Percentiles rank a stretch among this genome's conserved stretches.
These are phyloP conservation scores for Barbarea vulgaris DNA, from an alignment of 345 rosid species.

Conservation along the genomic window DNA sequence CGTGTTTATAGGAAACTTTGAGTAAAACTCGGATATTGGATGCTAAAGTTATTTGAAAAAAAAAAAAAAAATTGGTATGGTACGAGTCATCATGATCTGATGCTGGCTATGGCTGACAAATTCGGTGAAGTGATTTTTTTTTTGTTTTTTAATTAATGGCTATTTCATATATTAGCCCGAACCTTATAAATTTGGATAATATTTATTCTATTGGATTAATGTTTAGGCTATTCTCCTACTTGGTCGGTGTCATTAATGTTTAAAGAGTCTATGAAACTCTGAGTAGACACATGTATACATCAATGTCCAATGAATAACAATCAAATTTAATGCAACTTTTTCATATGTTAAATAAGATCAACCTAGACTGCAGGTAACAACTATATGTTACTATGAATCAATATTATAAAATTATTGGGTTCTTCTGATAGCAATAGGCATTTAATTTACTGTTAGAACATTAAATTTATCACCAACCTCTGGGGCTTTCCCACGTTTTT, in stretches of 20 bases:
- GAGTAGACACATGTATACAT: neutral
- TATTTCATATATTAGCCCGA: neutral
- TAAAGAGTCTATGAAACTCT: neutral
- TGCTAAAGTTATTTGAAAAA: neutral
- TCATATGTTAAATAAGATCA: neutral
- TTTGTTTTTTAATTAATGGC: neutral
- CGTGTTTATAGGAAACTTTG: neutral
- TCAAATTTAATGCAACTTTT: neutral
- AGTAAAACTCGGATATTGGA: too few species aligned
- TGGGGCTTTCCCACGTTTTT: neutral
- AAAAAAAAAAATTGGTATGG: too few species aligned
- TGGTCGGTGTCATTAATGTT: neutral
- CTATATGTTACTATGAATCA: constrained; percentile 2
- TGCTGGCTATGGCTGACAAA: neutral
- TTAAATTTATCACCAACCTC: neutral
- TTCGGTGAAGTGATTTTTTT: neutral
- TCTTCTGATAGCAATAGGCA: neutral
- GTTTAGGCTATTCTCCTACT: neutral
- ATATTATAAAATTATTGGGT: neutral
- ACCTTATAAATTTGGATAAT: neutral
- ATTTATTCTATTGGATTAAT: too few species aligned
- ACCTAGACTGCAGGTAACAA: neutral
- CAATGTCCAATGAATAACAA: neutral
- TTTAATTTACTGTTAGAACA: neutral
- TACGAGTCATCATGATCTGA: neutral